These are phyloP conservation scores for Diaporthe eres DNA, from an alignment of 2,329 filamentous ascomycete genomes.

Conservation along the genomic window DNA sequence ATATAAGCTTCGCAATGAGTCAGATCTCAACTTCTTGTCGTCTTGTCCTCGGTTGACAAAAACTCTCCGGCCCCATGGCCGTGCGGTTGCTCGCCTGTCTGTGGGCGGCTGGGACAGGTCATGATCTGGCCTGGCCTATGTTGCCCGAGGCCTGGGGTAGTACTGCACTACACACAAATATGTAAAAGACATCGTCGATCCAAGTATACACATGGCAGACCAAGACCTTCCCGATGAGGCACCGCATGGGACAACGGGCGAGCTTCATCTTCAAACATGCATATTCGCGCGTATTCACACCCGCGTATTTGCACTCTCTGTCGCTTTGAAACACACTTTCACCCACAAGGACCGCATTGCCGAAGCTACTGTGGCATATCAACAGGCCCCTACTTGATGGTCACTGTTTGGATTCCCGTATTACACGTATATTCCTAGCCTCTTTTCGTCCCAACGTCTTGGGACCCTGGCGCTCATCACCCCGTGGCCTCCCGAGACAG, in stretches of 20 bases:
- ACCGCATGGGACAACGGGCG: not conserved
- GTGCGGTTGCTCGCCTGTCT: slow-evolving; percentile 14
- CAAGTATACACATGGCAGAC: slow-evolving; percentile 1
- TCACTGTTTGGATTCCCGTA: not conserved
- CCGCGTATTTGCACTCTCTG: slow-evolving; percentile 18
- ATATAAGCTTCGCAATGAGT: slow-evolving; percentile 27
- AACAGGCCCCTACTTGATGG: not conserved
- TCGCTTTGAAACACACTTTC: slow-evolving; percentile 17
- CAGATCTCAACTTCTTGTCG: slow-evolving; percentile 10
- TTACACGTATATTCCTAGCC: not conserved
- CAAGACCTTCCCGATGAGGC: slow-evolving; percentile 23
- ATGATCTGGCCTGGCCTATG: slow-evolving; percentile 1
- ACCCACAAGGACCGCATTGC: slow-evolving; percentile 7
- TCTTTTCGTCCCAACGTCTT: not conserved
- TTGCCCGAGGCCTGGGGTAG: slow-evolving; percentile 1
- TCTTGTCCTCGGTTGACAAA: slow-evolving; percentile 14
- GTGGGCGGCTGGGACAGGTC: not conserved
- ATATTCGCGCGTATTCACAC: slow-evolving; percentile 18
- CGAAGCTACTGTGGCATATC: slow-evolving; percentile 22
- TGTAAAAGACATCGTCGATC: slow-evolving; percentile 22
- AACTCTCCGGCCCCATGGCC: slow-evolving; percentile 20
- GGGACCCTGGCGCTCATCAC: slow-evolving; percentile 33
- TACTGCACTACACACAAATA: too few relatives aligned
- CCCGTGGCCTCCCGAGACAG: slow-evolving; percentile 30
- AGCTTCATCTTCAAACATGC: not conserved